phyloP scores from a whole-genome alignment of 495 filamentous ascomycete genomes.

The Darksidea phi region DNA sequence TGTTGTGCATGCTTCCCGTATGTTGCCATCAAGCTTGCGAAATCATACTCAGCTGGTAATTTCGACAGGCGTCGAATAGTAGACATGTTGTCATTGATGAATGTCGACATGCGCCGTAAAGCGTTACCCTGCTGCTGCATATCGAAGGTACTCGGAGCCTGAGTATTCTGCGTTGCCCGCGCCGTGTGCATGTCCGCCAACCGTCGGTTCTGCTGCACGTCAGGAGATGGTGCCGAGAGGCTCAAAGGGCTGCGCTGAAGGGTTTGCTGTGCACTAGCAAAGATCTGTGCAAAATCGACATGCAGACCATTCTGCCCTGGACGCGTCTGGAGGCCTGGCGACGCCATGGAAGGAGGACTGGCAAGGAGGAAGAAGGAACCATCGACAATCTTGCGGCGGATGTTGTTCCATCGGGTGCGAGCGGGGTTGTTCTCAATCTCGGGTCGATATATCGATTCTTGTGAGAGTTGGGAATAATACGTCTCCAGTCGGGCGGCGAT shows the following conservation, averaged over 20 bases:
- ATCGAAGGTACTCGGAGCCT: conserved; percentile 35
- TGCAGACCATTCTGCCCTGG: conserved; percentile 3
- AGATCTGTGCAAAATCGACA: conserved; percentile 48
- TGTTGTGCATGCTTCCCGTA: conserved; percentile 14
- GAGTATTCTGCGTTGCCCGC: conserved; percentile 33
- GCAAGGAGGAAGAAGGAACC: conserved; percentile 52
- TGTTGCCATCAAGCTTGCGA: conserved; percentile 20
- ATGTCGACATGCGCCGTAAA: conserved; percentile 47
- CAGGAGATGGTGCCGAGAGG: conserved; percentile 1
- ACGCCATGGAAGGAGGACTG: conserved; percentile 42
- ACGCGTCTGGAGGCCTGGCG: neutral
- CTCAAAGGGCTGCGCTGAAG: conserved; percentile 4
- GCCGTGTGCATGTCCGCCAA: conserved; percentile 35
- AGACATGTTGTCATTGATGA: conserved; percentile 50
- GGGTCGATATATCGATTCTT: conserved; percentile 48
- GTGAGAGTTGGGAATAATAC: conserved; percentile 50
- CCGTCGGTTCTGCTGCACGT: conserved; percentile 6
- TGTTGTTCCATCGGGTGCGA: conserved; percentile 49
- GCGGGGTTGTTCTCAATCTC: conserved; percentile 52
- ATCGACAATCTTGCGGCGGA: conserved; percentile 47
- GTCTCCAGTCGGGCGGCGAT: conserved; percentile 50
- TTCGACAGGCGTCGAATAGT: conserved; percentile 49
- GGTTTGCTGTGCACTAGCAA: conserved; percentile 39
- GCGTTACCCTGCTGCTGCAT: conserved; percentile 47
- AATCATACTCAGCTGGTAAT: conserved; percentile 25